Base-by-base conservation (phyloP, 768 basidiomycete genomes). In the Russula abietina region DNA sequence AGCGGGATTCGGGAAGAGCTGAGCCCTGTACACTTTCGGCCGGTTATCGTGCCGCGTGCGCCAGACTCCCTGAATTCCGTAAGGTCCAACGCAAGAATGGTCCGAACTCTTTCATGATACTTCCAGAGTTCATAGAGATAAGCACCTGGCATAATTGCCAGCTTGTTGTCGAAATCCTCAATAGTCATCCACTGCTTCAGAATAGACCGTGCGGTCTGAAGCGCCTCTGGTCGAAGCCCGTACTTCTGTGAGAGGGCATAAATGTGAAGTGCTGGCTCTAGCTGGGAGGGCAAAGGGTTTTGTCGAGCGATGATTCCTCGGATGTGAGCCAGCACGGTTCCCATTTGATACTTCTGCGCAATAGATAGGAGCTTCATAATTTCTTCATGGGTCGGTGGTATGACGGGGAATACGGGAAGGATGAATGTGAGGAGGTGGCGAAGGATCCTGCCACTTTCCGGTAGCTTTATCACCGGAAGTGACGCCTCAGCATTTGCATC, bases 61-160 rank as follows among this genome's bases (percentile, higher is more conserved):
- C 38, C 12, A 38, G 38, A 38, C 38, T 14, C 12, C 38, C 14
- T 38, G 4, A 38, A 38, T 14, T 38, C 38, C 5, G 38, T 16
- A 19, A 60, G 51, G 30, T 54, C 41, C 1, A 8, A n/a, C 10
- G 8, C 24, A 10, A 61, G 54, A 2, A 9, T 2, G 1, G 8
- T 16, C n/a, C 11, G 52, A 7, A 55, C 60, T 8, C 38, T 51
- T 26, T 45, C 19, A 28, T 60, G 51, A 24, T 53, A 60, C 8
- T 53, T 60, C 59, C 51, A 53, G 30, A 61, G 60, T 51, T 56
- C 55, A 16, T 39, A 17, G 43, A 61, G 54, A 41, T n/a, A 17
- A 9, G 19, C 49, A 7, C 54, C 54, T 2, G 55, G n/a, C 17
- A 38, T 38, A 14, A 38, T 38, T 2, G 14, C 38, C 2, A 38